Percentiles rank a stretch among this genome's conserved stretches.
These are phyloP conservation scores for Silybum marianum DNA, from an alignment of 129 eudicot genomes.

Conservation along the genomic window DNA sequence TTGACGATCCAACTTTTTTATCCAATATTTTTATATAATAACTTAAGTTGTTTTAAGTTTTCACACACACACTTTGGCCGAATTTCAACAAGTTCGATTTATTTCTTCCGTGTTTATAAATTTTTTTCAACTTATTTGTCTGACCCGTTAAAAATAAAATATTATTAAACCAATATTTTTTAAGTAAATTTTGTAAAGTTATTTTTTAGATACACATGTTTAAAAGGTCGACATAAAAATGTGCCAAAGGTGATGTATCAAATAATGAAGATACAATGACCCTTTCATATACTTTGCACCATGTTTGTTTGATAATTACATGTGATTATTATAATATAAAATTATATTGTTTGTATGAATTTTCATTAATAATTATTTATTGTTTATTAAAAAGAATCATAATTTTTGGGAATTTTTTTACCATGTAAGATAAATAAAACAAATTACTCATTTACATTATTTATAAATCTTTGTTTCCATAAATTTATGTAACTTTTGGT, in stretches of 20 bases:
- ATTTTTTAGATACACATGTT: neutral
- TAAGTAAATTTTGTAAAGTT: neutral
- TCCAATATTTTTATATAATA: neutral
- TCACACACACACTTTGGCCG: neutral
- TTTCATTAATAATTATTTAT: neutral
- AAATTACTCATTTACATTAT: too few relatives aligned
- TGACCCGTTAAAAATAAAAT: neutral
- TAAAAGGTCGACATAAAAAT: conserved; percentile 11
- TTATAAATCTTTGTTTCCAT: neutral
- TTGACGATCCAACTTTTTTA: neutral
- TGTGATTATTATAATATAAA: neutral
- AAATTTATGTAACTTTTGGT: neutral
- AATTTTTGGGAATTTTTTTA: too few relatives aligned
- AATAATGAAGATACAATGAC: conserved; percentile 28
- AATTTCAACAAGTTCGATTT: neutral
- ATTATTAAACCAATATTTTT: neutral
- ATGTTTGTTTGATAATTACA: neutral
- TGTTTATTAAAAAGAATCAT: too few relatives aligned
- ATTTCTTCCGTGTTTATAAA: neutral
- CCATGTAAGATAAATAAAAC: too few relatives aligned
- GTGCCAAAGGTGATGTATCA: conserved; percentile 31
- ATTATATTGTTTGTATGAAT: too few relatives aligned
- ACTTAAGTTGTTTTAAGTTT: neutral
- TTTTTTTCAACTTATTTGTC: neutral
- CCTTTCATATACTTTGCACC: conserved; percentile 21